Evolutionary conservation across 345 rosid species (phyloP), one percentile per base, ranked within the genome.

Genomic region (Schrenkiella parvula): DNA sequence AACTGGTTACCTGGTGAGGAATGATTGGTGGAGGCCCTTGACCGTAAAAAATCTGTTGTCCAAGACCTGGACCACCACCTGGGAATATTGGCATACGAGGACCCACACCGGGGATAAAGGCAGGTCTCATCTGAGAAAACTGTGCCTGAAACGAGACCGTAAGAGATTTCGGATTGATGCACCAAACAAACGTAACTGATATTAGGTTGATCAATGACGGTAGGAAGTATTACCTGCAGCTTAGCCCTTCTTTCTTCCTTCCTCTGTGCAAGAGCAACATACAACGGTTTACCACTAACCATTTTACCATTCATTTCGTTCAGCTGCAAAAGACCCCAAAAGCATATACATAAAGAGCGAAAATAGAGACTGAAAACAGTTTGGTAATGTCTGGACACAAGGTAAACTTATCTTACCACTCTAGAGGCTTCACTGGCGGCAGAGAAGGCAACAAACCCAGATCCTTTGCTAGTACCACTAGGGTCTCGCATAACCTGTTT

Each of bases 181-280:
- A 47, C 2, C 47, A 44, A 17, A 22, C 15, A 37, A 42, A 42
- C 55, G 6, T 35, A 28, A 19, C 42, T 35, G 12, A 14, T 11
- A 2, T 7, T 6, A 44, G 1, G 7, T 25, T 23, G 8, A 32
- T 12, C 2, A 35, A 22, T 26, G 2, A 43, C 25, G 12, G 44
- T 26, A 6, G 29, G 22, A 35, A 34, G n/a, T 72, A 25, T 35
- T 55, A 91, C 97, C 97, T 91, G 93, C 78, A 95, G 71, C 84
- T 95, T 88, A 65, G 97, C 95, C 78, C 92, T 86, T 76, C 99
- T 82, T 68, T 93, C 97, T 83, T 91, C 99, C 70, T 91, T 95
- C 57, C 95, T 75, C 42, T 95, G 97, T 17, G 99, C 99, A 77
- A 85, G 90, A 13, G 97, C 99, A 22, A 91, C 99, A 82, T 89